A percentile compares a stretch with the other conserved stretches of the same genome.
These are phyloP conservation scores for Magnaporthiopsis poae DNA, from an alignment of 2,329 filamentous ascomycete genomes.

Conservation along the genomic window DNA sequence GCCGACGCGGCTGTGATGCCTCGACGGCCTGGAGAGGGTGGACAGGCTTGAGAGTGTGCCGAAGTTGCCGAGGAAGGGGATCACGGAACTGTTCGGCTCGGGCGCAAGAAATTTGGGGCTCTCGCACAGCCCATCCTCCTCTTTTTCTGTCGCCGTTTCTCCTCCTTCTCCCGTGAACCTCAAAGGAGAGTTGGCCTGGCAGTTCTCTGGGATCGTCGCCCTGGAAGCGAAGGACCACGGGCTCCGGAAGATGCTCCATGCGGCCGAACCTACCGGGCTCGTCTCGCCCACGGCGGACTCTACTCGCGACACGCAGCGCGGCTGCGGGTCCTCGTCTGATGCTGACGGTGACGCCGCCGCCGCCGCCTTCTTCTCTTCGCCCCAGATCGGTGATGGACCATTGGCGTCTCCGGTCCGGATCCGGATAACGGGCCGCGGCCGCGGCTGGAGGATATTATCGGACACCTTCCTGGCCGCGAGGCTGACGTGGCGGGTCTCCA, in stretches of 20 bases:
- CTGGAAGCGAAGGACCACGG: conserved; percentile 3
- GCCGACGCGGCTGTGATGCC: conserved; percentile 5
- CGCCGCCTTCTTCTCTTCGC: too few relatives aligned
- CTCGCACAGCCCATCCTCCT: not conserved
- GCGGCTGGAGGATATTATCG: not conserved
- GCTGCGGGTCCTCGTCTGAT: too few relatives aligned
- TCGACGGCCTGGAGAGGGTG: not conserved
- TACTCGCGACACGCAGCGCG: too few relatives aligned
- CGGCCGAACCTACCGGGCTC: not conserved
- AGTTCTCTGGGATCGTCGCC: not conserved
- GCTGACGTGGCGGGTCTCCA: not conserved
- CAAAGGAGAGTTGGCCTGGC: too few relatives aligned
- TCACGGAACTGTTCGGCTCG: not conserved
- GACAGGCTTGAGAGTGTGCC: not conserved
- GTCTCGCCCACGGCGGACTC: too few relatives aligned
- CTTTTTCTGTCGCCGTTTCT: not conserved
- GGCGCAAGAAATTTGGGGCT: not conserved
- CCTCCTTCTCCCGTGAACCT: too few relatives aligned
- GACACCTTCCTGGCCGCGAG: not conserved
- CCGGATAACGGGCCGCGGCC: too few relatives aligned
- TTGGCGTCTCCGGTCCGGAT: too few relatives aligned
- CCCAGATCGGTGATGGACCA: not conserved
- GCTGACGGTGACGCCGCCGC: too few relatives aligned
- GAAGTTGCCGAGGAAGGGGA: not conserved
- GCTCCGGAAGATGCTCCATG: conserved; percentile 1